Evolutionary conservation across 2,329 filamentous ascomycete genomes (phyloP).

Genomic region (Elsinoe batatas): DNA sequence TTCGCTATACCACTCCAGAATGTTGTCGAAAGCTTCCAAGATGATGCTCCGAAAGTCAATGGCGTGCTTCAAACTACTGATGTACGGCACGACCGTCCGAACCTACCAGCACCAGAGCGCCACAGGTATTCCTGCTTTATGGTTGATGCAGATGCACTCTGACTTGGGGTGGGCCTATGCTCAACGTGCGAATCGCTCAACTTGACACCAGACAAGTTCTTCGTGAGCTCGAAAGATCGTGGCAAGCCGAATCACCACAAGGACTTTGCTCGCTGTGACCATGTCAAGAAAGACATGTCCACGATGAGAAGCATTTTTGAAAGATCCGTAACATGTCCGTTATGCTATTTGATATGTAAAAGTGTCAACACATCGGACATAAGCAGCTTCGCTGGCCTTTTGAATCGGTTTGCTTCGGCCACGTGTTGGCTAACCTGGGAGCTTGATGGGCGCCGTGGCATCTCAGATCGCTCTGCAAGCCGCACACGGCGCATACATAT

Average conservation of each 20-base stretch:
- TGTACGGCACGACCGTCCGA: too few relatives aligned
- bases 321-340: neutral
- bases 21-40: neutral
- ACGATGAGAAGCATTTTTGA: neutral
- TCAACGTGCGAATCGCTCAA: neutral
- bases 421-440: neutral
- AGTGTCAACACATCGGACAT: neutral
- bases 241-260: neutral
- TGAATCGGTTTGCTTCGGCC: neutral
- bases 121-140: too few relatives aligned
- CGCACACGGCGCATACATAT: slow-evolving; percentile 1
- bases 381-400: neutral
- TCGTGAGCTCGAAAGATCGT: neutral
- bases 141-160: neutral
- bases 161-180: neutral
- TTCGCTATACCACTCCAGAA: neutral
- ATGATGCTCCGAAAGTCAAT: neutral
- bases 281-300: neutral
- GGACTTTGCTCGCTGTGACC: neutral
- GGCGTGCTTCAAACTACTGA: neutral
- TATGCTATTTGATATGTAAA: neutral
- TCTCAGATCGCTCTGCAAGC: neutral
- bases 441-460: neutral
- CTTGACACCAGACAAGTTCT: neutral
- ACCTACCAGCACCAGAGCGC: neutral